These are phyloP conservation scores for Zymoseptoria brevis DNA, from an alignment of 2,329 filamentous ascomycete species.

Conservation along the genomic window DNA sequence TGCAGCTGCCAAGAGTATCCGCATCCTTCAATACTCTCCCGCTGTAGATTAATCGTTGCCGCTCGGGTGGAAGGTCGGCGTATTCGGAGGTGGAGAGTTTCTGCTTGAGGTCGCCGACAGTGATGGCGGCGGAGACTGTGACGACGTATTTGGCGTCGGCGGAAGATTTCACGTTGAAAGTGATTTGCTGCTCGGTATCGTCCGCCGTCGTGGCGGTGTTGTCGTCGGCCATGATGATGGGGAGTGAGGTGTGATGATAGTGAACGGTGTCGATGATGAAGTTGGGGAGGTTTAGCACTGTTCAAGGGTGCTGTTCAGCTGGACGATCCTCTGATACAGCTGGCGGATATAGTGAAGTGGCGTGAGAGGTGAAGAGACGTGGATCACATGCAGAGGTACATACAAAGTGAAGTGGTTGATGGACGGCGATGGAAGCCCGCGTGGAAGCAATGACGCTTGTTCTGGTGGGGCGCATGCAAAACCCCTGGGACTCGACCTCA, in stretches of 20 bases:
- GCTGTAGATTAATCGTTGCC: conserved; percentile 94
- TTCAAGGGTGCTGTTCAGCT: background rate
- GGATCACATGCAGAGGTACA: background rate
- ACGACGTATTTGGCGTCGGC: conserved; percentile 76
- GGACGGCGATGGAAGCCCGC: background rate
- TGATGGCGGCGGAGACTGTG: conserved; percentile 68
- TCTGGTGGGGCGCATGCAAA: background rate
- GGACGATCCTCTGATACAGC: background rate
- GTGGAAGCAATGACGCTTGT: background rate
- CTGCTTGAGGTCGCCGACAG: conserved; percentile 77
- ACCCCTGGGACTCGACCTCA: background rate
- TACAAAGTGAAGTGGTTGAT: background rate
- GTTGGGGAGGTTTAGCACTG: background rate
- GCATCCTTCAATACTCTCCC: conserved; percentile 94
- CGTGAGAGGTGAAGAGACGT: background rate
- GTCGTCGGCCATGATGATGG: conserved; percentile 52
- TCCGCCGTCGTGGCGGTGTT: conserved; percentile 40
- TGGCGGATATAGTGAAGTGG: too few species aligned
- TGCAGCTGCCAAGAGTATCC: conserved; percentile 76
- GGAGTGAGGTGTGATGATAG: background rate
- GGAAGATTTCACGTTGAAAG: conserved; percentile 98
- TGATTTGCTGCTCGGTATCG: conserved; percentile 64
- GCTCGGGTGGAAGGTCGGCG: conserved; percentile 77
- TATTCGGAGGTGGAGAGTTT: conserved; percentile 75
- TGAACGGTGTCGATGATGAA: background rate